A percentile compares a stretch with the other conserved stretches of the same genome.
Conservation (phyloP, 345 rosid genomes). For the Populus deltoides region DNA sequence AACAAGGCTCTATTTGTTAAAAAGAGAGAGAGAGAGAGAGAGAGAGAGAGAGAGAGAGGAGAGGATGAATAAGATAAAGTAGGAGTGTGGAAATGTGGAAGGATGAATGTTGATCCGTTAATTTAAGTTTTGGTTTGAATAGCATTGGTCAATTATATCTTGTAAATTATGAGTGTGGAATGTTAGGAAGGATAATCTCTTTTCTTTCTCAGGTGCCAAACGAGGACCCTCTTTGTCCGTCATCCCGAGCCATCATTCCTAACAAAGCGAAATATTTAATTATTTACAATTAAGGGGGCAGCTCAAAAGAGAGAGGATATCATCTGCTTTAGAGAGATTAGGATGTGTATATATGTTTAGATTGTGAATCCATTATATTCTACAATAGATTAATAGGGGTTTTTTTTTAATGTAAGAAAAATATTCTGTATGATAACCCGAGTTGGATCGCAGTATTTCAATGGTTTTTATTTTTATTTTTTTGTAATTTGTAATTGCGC, state of each 20-base stretch:
- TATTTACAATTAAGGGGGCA: too few relatives aligned
- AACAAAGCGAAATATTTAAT: not conserved
- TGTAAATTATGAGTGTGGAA: not conserved
- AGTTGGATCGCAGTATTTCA: too few relatives aligned
- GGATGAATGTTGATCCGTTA: too few relatives aligned
- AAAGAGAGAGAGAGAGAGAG: too few relatives aligned
- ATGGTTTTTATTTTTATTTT: too few relatives aligned
- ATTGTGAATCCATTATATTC: not conserved
- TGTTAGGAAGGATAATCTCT: not conserved
- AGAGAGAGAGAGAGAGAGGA: too few relatives aligned
- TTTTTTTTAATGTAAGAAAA: too few relatives aligned
- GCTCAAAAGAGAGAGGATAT: not conserved
- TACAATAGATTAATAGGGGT: too few relatives aligned
- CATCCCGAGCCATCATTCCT: not conserved
- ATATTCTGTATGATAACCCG: too few relatives aligned
- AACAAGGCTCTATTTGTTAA: not conserved
- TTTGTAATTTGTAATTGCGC: not conserved
- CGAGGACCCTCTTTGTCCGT: not conserved
- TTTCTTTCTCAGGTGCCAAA: not conserved
- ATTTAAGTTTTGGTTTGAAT: too few relatives aligned
- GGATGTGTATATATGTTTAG: not conserved
- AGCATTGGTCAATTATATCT: too few relatives aligned
- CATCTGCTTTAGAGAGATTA: not conserved
- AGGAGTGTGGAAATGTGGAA: not conserved
- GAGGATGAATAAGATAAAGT: not conserved